These are phyloP conservation scores for Penicillium psychrosexuale DNA, from an alignment of 2,329 filamentous ascomycete species.

Conservation along the genomic window DNA sequence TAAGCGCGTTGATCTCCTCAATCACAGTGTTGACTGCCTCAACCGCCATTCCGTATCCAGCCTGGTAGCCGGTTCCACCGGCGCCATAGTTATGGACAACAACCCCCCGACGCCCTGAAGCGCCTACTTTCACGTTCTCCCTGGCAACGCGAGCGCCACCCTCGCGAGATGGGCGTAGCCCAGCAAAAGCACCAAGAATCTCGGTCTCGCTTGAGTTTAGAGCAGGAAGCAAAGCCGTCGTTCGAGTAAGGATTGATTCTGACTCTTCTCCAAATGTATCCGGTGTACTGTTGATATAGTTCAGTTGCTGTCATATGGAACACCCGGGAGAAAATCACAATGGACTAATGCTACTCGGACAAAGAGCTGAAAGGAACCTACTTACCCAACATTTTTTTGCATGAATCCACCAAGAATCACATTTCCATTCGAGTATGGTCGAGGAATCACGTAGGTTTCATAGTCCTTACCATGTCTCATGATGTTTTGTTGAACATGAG, in stretches of 20 bases:
- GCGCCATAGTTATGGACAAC: constrained; percentile 40
- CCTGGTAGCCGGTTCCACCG: constrained; percentile 48
- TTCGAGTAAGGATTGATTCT: constrained; percentile 39
- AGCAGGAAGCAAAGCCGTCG: constrained; percentile 31
- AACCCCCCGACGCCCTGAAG: background rate
- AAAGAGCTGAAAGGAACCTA: background rate
- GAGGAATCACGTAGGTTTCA: constrained; percentile 44
- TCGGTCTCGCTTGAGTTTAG: constrained; percentile 28
- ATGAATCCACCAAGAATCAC: constrained; percentile 42
- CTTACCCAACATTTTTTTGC: constrained; percentile 19
- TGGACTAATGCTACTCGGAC: background rate
- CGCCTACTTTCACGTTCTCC: constrained; percentile 2
- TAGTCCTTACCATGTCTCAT: constrained; percentile 43
- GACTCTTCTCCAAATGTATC: constrained; percentile 36
- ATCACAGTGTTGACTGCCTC: constrained; percentile 10
- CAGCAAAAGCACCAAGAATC: constrained; percentile 33
- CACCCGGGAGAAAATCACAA: too few relatives aligned
- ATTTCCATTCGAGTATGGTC: constrained; percentile 37
- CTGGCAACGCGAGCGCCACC: constrained; percentile 17
- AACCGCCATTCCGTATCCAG: constrained; percentile 24
- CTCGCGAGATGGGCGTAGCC: constrained; percentile 19
- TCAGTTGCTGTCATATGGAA: background rate
- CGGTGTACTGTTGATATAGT: constrained; percentile 32
- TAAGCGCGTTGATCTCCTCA: background rate
- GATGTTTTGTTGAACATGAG: constrained; percentile 34